phyloP scores from a whole-genome alignment of 345 rosid genomes.

The Reutealis trisperma region DNA sequence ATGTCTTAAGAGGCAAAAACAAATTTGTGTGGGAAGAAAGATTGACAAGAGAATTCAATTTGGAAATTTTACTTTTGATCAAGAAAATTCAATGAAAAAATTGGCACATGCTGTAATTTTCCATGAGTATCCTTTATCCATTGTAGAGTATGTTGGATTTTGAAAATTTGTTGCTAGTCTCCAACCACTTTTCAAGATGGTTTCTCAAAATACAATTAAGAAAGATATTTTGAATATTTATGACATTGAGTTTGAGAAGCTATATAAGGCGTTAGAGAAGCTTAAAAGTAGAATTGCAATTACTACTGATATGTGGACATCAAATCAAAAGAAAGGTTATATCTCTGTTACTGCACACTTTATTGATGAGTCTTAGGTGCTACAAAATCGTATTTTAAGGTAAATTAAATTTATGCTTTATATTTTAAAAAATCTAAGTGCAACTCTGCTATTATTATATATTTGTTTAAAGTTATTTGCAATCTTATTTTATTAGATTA shows the following conservation, averaged over 20 bases:
- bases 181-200: background rate
- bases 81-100: background rate
- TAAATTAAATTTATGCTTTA: too few relatives aligned
- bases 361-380: background rate
- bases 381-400: too few relatives aligned
- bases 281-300: background rate
- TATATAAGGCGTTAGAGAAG: background rate
- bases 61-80: background rate
- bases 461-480: too few relatives aligned
- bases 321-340: background rate
- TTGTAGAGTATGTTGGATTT: constrained; percentile 4
- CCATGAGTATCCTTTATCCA: constrained; percentile 9
- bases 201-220: background rate
- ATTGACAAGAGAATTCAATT: background rate
- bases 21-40: background rate
- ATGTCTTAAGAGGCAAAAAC: background rate
- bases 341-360: too few relatives aligned
- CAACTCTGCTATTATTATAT: too few relatives aligned
- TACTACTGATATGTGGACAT: background rate
- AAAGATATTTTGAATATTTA: constrained; percentile 5
- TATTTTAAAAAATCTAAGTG: too few relatives aligned
- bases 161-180: background rate
- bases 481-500: too few relatives aligned
- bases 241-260: background rate
- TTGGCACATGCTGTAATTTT: constrained; percentile 1